phyloP scores from a whole-genome alignment of 108 stramenopile species.

The Cyclotella cryptica region DNA sequence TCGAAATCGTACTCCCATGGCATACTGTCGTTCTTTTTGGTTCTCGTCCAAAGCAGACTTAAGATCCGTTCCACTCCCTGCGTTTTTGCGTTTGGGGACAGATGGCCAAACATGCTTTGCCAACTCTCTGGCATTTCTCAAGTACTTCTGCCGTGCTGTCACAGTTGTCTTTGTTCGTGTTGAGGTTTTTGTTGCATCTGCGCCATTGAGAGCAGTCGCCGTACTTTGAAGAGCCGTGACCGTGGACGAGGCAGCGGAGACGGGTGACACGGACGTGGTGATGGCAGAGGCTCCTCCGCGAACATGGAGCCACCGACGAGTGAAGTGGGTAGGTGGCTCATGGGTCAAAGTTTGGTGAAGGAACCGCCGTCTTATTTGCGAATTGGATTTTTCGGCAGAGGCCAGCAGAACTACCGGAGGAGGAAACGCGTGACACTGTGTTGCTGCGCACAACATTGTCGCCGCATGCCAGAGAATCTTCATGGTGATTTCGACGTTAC shows the following conservation, averaged over 20 bases:
- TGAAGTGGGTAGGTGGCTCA: neutral
- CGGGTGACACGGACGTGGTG: neutral
- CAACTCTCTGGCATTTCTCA: slow-evolving; percentile 26
- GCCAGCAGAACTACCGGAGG: neutral
- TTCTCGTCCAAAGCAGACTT: neutral
- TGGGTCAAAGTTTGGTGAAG: neutral
- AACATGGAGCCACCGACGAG: neutral
- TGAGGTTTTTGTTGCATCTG: neutral
- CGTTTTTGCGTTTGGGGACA: neutral
- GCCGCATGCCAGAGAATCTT: neutral
- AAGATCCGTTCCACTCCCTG: neutral
- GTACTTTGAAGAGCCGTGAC: neutral
- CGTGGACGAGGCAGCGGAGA: neutral
- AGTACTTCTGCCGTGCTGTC: slow-evolving; percentile 8
- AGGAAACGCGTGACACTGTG: neutral
- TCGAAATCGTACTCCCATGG: slow-evolving; percentile 12
- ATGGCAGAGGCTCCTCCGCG: neutral
- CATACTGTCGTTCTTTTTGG: slow-evolving; percentile 12
- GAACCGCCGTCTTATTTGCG: neutral
- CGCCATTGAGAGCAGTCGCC: neutral
- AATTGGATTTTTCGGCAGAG: neutral
- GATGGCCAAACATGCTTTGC: slow-evolving; percentile 26
- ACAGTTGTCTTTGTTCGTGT: neutral
- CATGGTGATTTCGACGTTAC: neutral
- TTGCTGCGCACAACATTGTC: neutral